phyloP scores from a whole-genome alignment of 2,329 filamentous ascomycete species.

The Aspergillus sp. region DNA sequence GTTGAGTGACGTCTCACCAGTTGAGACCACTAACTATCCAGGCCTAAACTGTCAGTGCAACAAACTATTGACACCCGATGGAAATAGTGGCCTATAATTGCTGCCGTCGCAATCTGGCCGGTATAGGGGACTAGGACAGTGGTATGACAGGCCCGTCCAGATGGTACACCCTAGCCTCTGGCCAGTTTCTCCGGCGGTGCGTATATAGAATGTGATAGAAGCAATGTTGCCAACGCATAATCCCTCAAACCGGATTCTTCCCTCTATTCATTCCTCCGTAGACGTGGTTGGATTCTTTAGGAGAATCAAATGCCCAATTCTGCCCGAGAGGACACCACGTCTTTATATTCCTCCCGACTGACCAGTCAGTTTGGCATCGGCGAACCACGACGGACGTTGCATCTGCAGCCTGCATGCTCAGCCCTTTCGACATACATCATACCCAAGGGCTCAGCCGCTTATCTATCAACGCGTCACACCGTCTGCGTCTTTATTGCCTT shows the following conservation, averaged over 20 bases:
- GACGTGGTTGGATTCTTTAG: neutral
- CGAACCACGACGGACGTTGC: neutral
- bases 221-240: neutral
- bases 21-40: neutral
- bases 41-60: neutral
- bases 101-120: neutral
- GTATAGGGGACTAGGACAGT: neutral
- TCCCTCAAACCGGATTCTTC: neutral
- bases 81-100: constrained; percentile 1
- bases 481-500: constrained; percentile 13
- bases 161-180: neutral
- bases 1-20: neutral
- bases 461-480: constrained; percentile 24
- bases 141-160: neutral
- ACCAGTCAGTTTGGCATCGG: neutral
- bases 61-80: constrained; percentile 1
- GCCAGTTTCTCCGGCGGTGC: neutral
- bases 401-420: constrained; percentile 20
- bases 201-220: constrained; percentile 2
- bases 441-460: constrained; percentile 12
- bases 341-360: neutral
- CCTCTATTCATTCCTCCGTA: too few relatives aligned
- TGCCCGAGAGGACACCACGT: constrained; percentile 2
- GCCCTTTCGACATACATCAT: constrained; percentile 7
- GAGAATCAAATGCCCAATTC: neutral